Percentiles rank a stretch among this genome's conserved stretches.
Evolutionary conservation across 805 yeast species (phyloP).

Genomic region (Candida arabinofermentans): DNA sequence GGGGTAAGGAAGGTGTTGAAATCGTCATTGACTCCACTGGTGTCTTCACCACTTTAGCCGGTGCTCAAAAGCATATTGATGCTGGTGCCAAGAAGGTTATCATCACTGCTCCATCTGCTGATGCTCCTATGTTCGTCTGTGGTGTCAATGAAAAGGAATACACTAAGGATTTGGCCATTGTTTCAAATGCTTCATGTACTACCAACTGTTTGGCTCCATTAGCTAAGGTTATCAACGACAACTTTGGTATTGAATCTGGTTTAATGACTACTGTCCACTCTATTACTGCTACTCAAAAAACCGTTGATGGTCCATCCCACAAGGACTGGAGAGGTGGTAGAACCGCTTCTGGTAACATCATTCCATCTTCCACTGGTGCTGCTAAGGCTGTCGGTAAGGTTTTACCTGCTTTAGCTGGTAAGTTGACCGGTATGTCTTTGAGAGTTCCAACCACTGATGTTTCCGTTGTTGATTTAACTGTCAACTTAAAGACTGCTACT

Average conservation of each 20-base stretch:
- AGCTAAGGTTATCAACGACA: slow-evolving; percentile 84
- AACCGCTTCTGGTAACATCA: slow-evolving; percentile 92
- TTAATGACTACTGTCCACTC: slow-evolving; percentile 96
- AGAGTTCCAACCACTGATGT: slow-evolving; percentile 94
- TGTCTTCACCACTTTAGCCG: slow-evolving; percentile 80
- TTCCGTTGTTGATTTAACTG: slow-evolving; percentile 90
- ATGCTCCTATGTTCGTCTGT: slow-evolving; percentile 92
- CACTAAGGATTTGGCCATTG: slow-evolving; percentile 68
- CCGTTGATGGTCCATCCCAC: slow-evolving; percentile 95
- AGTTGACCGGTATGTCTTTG: slow-evolving; percentile 90
- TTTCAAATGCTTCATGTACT: slow-evolving; percentile 94
- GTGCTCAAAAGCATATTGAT: slow-evolving; percentile 78
- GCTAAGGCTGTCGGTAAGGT: slow-evolving; percentile 98
- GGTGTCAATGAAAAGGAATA: slow-evolving; percentile 86
- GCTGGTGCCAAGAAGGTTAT: slow-evolving; percentile 95
- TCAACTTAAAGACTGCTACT: slow-evolving; percentile 70
- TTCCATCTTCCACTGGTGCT: slow-evolving; percentile 95
- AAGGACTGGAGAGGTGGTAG: slow-evolving; percentile 99
- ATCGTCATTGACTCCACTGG: slow-evolving; percentile 92
- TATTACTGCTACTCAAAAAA: slow-evolving; percentile 93
- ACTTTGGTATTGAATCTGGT: slow-evolving; percentile 85
- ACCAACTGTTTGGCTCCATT: slow-evolving; percentile 95
- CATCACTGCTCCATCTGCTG: slow-evolving; percentile 91
- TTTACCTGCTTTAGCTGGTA: slow-evolving; percentile 85
- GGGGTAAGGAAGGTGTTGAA: slow-evolving; percentile 81